These are phyloP conservation scores for Diaporthe aspalathi DNA, from an alignment of 2,329 filamentous ascomycete genomes.

Conservation along the genomic window DNA sequence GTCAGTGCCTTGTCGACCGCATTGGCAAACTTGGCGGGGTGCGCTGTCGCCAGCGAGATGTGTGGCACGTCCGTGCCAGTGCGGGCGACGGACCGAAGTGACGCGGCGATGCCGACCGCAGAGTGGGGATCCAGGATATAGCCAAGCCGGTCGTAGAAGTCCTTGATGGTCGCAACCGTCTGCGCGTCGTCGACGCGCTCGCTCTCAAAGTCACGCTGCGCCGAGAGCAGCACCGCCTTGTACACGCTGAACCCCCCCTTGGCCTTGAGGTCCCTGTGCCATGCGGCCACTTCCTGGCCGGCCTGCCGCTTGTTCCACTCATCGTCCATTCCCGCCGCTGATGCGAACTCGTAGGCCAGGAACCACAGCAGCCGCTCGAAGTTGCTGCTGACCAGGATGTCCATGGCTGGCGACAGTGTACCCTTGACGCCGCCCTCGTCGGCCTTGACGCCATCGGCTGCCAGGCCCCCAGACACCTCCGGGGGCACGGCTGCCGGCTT, in stretches of 20 bases:
- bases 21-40: constrained; percentile 92
- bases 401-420: constrained; percentile 95
- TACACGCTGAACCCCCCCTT: constrained; percentile 87
- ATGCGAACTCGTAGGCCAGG: constrained; percentile 79
- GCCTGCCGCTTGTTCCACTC: constrained; percentile 75
- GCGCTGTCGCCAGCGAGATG: constrained; percentile 90
- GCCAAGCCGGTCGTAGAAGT: constrained; percentile 59
- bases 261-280: constrained; percentile 84
- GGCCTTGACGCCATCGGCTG: constrained; percentile 70
- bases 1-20: constrained; percentile 85
- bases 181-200: constrained; percentile 76
- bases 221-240: constrained; percentile 75
- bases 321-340: constrained; percentile 69
- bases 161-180: constrained; percentile 74
- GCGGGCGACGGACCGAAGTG: constrained; percentile 74
- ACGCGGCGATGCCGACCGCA: constrained; percentile 85
- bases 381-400: constrained; percentile 95
- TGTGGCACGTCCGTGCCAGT: constrained; percentile 68
- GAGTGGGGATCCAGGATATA: constrained; percentile 96
- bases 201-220: constrained; percentile 81
- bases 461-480: constrained; percentile 72
- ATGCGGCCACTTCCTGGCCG: constrained; percentile 79
- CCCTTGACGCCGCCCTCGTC: constrained; percentile 85
- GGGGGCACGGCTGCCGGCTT: constrained; percentile 67
- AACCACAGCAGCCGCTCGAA: constrained; percentile 97